Percentiles rank a stretch among this genome's conserved stretches.
Conservation (phyloP, 495 filamentous ascomycete species). For the Aspergillus biplanus region DNA sequence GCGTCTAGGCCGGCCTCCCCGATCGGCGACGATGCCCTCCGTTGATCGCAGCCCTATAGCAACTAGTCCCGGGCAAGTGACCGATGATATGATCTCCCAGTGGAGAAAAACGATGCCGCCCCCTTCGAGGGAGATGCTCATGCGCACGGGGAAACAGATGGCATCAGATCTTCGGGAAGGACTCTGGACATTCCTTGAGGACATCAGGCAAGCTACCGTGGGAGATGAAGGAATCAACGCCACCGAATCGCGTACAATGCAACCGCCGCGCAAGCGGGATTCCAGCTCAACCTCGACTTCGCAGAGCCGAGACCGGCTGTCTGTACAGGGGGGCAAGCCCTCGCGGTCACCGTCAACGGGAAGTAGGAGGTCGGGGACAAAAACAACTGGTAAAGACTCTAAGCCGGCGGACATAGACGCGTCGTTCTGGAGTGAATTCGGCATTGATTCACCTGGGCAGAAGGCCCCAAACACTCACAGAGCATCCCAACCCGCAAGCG, state of each 20-base stretch:
- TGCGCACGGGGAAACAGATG: slow-evolving; percentile 79
- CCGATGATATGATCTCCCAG: slow-evolving; percentile 41
- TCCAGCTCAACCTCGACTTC: slow-evolving; percentile 42
- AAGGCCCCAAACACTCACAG: slow-evolving; percentile 42
- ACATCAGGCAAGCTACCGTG: slow-evolving; percentile 90
- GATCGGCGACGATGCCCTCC: slow-evolving; percentile 52
- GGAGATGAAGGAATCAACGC: slow-evolving; percentile 84
- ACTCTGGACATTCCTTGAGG: slow-evolving; percentile 96
- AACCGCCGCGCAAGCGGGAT: slow-evolving; percentile 39
- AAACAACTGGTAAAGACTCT: slow-evolving; percentile 52
- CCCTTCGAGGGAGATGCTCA: slow-evolving; percentile 56
- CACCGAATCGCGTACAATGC: slow-evolving; percentile 46
- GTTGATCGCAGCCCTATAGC: slow-evolving; percentile 38
- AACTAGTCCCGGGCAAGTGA: slow-evolving; percentile 31
- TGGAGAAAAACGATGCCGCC: slow-evolving; percentile 50
- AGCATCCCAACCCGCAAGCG: slow-evolving; percentile 38
- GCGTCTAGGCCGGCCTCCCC: slow-evolving; percentile 46
- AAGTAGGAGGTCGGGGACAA: slow-evolving; percentile 36
- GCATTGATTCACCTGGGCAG: slow-evolving; percentile 56
- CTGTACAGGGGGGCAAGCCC: slow-evolving; percentile 36
- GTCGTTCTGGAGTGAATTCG: slow-evolving; percentile 59
- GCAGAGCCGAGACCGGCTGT: slow-evolving; percentile 45
- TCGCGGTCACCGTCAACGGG: slow-evolving; percentile 42
- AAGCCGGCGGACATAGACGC: slow-evolving; percentile 48
- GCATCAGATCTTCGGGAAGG: slow-evolving; percentile 88